Conservation (phyloP, 768 basidiomycete genomes). For the Suillus occidentalis region DNA sequence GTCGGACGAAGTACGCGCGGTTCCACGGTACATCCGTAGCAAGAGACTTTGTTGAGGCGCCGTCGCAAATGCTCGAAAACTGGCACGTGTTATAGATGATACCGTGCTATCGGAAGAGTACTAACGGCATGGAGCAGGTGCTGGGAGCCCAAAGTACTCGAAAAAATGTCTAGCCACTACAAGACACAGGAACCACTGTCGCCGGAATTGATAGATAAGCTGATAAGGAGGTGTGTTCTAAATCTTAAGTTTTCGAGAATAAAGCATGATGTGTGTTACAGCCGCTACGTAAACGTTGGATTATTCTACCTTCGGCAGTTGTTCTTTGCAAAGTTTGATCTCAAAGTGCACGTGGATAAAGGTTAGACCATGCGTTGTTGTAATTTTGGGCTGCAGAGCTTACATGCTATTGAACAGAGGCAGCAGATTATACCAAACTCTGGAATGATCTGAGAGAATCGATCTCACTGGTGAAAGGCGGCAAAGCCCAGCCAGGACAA, state of each 20-base stretch:
- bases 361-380: slow-evolving; percentile 33
- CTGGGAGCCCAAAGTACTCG: slow-evolving; percentile 78
- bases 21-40: slow-evolving; percentile 87
- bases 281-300: slow-evolving; percentile 80
- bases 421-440: slow-evolving; percentile 71
- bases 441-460: slow-evolving; percentile 75
- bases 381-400: background rate
- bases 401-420: slow-evolving; percentile 39
- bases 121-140: slow-evolving; percentile 44
- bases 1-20: slow-evolving; percentile 64
- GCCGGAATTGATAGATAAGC: slow-evolving; percentile 71
- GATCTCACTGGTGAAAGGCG: slow-evolving; percentile 68
- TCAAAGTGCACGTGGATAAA: slow-evolving; percentile 71
- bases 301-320: slow-evolving; percentile 81
- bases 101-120: background rate
- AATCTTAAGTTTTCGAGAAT: background rate
- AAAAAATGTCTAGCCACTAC: slow-evolving; percentile 75
- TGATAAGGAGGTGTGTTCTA: slow-evolving; percentile 65
- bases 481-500: slow-evolving; percentile 65
- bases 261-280: slow-evolving; percentile 20
- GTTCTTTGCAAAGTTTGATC: slow-evolving; percentile 81
- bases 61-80: slow-evolving; percentile 91
- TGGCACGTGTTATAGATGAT: slow-evolving; percentile 47
- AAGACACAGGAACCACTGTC: slow-evolving; percentile 71
- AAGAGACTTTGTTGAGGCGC: slow-evolving; percentile 85